phyloP scores from a whole-genome alignment of 352 stramenopile species.

The Globisporangium middletonii region DNA sequence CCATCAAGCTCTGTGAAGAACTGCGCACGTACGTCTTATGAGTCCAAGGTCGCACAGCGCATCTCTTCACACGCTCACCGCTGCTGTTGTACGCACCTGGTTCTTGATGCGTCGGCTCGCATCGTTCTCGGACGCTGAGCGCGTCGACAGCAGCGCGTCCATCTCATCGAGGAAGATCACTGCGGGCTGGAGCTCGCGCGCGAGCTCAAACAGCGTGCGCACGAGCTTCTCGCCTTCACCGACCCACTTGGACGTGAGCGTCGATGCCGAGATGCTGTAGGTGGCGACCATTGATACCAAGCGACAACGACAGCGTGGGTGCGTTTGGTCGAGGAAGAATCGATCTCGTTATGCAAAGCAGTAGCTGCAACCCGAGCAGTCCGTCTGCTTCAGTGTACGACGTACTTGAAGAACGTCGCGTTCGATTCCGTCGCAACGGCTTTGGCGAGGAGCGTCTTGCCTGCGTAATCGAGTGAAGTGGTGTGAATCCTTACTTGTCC shows the following conservation, averaged over 20 bases:
- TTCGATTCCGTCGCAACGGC: slow-evolving; percentile 78
- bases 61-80: no score
- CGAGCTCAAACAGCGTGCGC: slow-evolving; percentile 90
- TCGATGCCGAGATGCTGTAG: slow-evolving; percentile 80
- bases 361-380: background rate
- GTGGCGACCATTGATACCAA: background rate
- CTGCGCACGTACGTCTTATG: slow-evolving; percentile 14
- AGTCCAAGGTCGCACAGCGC: no score
- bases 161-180: slow-evolving; percentile 91
- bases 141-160: slow-evolving; percentile 74
- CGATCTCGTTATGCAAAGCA: no score
- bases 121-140: slow-evolving; percentile 77
- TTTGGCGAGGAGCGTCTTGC: slow-evolving; percentile 82
- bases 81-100: slow-evolving; percentile 33
- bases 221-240: slow-evolving; percentile 94
- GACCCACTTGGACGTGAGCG: slow-evolving; percentile 88
- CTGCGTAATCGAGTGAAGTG: slow-evolving; percentile 15
- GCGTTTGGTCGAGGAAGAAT: background rate
- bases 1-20: slow-evolving; percentile 88
- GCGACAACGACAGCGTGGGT: background rate
- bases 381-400: background rate
- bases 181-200: slow-evolving; percentile 70
- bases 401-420: slow-evolving; percentile 78
- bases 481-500: background rate
- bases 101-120: slow-evolving; percentile 87